A percentile compares a stretch with the other conserved stretches of the same genome.
Evolutionary conservation across 2,329 filamentous ascomycete genomes (phyloP).

Genomic region (Acephala macrosclerotiorum): DNA sequence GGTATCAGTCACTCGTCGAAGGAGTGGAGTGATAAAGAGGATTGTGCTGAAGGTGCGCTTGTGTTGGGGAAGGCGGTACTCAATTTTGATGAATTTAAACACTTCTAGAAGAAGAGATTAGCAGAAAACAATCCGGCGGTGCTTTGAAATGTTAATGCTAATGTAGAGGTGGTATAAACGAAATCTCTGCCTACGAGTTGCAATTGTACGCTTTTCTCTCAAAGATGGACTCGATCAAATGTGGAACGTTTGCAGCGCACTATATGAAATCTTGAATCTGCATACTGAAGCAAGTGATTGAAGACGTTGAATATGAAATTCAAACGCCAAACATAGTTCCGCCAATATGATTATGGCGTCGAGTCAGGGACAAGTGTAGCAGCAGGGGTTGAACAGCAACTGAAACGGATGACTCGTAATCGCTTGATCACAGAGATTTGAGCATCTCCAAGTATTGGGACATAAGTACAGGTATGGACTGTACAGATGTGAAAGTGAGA

Average conservation of each 20-base stretch:
- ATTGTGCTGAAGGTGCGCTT: conserved; percentile 58
- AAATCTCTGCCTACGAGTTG: neutral
- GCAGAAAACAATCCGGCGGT: neutral
- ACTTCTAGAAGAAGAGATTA: neutral
- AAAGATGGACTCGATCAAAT: too few species aligned
- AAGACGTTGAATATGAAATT: neutral
- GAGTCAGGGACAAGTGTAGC: neutral
- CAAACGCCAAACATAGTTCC: neutral
- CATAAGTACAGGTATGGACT: too few species aligned
- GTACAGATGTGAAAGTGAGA: neutral
- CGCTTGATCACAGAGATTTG: neutral
- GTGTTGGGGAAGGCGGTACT: conserved; percentile 50
- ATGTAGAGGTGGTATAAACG: neutral
- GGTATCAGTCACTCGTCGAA: conserved; percentile 38
- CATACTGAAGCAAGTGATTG: neutral
- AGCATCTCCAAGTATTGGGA: neutral
- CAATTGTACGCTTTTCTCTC: too few species aligned
- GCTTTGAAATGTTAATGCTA: neutral
- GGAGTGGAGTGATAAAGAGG: conserved; percentile 35
- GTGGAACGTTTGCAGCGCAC: neutral
- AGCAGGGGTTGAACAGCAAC: neutral
- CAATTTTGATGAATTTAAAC: conserved; percentile 40
- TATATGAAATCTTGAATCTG: neutral
- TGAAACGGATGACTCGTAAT: neutral
- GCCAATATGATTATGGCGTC: neutral